Conservation (phyloP, 2,329 filamentous ascomycete species). For the Pseudogymnoascus sp. region DNA sequence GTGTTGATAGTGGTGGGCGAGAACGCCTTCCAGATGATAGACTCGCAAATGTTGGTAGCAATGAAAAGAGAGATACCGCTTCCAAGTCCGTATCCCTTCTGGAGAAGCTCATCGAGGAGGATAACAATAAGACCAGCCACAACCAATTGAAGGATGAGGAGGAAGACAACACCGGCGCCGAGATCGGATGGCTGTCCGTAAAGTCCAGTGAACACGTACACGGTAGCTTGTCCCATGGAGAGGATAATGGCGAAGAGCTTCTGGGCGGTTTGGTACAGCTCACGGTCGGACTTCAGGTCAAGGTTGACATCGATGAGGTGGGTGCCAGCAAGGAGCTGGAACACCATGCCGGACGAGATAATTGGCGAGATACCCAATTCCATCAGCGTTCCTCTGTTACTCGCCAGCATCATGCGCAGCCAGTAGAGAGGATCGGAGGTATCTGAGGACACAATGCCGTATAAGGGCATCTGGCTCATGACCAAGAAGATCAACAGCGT, state of each 20-base stretch:
- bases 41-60: constrained; percentile 99
- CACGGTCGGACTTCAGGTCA: constrained; percentile 98
- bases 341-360: constrained; percentile 99
- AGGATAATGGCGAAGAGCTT: constrained; percentile 98
- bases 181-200: constrained; percentile 96
- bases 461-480: constrained; percentile 99
- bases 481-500: constrained; percentile 98
- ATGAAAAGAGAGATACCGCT: constrained; percentile 99
- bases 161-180: constrained; percentile 94
- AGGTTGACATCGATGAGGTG: constrained; percentile 99
- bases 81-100: constrained; percentile 98
- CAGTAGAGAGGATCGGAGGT: constrained; percentile 98
- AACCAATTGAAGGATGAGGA: constrained; percentile 95
- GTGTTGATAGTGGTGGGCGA: constrained; percentile 99
- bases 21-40: constrained; percentile 99
- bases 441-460: constrained; percentile 98
- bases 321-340: constrained; percentile 98
- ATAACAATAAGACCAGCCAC: constrained; percentile 98
- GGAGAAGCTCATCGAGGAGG: constrained; percentile 94
- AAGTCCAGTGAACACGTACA: constrained; percentile 96
- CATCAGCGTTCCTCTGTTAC: constrained; percentile 95
- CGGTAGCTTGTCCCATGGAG: constrained; percentile 92
- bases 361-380: constrained; percentile 96
- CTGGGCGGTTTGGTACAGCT: constrained; percentile 99
- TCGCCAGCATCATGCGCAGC: constrained; percentile 99